phyloP scores from a whole-genome alignment of 352 stramenopile species.

The Pythium phragmitis region DNA sequence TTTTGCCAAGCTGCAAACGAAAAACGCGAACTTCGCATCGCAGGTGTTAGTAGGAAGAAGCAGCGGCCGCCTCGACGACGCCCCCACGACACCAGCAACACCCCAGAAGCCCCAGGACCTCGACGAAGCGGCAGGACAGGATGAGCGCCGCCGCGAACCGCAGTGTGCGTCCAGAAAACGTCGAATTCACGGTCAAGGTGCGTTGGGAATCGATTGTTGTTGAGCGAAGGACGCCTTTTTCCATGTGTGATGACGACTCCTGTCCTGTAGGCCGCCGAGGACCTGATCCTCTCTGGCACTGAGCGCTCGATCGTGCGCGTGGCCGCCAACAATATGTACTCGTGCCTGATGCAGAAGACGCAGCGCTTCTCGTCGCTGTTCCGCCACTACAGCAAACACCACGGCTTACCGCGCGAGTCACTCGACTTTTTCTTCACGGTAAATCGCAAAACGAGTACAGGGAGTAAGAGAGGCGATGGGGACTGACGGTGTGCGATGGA shows the following conservation, averaged over 20 bases:
- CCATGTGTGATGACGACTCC: neutral
- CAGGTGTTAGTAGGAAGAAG: constrained; percentile 5
- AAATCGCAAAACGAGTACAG: neutral
- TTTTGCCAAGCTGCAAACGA: constrained; percentile 6
- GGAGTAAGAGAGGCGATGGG: neutral
- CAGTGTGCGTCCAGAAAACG: constrained; percentile 89
- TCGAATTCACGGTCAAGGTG: constrained; percentile 96
- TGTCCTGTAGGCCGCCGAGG: constrained; percentile 55
- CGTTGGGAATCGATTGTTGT: neutral
- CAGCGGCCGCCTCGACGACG: neutral
- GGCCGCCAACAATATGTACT: constrained; percentile 87
- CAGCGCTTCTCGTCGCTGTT: constrained; percentile 98
- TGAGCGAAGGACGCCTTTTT: neutral
- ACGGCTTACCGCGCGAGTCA: constrained; percentile 95
- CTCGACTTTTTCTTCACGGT: constrained; percentile 98
- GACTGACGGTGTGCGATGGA: neutral
- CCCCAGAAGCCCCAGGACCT: neutral
- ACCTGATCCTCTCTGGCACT: constrained; percentile 73
- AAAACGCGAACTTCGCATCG: constrained; percentile 8
- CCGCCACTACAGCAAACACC: constrained; percentile 98
- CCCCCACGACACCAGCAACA: constrained; percentile 1
- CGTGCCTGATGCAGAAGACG: constrained; percentile 98
- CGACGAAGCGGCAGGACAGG: neutral
- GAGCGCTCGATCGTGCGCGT: constrained; percentile 84
- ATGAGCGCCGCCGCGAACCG: constrained; percentile 55